Base-by-base conservation (phyloP, 257 asterid genomes). In the Ballota nigra region DNA sequence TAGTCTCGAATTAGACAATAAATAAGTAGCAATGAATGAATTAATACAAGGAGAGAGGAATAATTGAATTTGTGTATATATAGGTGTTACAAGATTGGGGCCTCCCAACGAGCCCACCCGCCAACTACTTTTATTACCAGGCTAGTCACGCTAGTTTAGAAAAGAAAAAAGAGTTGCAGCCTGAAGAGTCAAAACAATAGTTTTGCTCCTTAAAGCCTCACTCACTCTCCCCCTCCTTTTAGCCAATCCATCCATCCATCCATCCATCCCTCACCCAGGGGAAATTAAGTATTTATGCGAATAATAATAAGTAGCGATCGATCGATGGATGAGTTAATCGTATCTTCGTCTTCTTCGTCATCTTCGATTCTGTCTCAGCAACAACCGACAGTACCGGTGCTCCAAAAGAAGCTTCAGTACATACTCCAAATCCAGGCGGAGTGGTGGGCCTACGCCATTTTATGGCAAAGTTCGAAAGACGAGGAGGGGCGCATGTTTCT, bases 391-490 rank as follows among this genome's bases (percentile, higher is more conserved):
- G n/a, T n/a, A 26, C 60, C 73, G 29, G 16, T 71, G 57, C 81
- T 83, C 65, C 94, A 80, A 61, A 75, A 79, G 29, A 82, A 81
- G 77, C 89, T 87, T 68, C 89, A 83, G 12, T 38, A 70, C 82
- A 76, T 87, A 36, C 84, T 85, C 74, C 83, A 85, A 26, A 34
- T 47, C 67, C 89, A 87, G 78, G 62, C 79, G 12, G 83, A 82
- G 7, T 64, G 80, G 68, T 87, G 94, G 94, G 79, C 81, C 22
- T 87, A 87, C 62, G 85, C 88, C 65, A 85, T 87, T 49, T 70
- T 87, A 5, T 87, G 94, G 94, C 76, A 82, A 29, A 70, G 76
- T 2, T 57, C 82, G n/a, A 76, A 41, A 3, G 86, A 83, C 34
- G 86, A 85, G 1, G 53, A 70, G 5, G 89, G 79, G 4, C 72